phyloP scores from a whole-genome alignment of 768 basidiomycete species.

The Lenzites betulinus region DNA sequence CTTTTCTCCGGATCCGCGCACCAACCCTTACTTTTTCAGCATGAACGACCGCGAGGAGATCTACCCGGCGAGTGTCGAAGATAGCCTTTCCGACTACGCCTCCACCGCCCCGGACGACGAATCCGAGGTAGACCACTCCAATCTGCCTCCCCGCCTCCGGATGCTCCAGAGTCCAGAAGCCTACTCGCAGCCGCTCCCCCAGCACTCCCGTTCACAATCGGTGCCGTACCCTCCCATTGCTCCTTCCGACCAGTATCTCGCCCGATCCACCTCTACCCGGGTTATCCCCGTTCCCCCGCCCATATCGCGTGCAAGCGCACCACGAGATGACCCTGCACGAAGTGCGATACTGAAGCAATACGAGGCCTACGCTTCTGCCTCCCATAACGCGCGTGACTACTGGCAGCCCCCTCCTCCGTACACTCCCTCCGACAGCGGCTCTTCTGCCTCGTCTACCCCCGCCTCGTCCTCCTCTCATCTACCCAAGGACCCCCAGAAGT shows the following conservation, averaged over 20 bases:
- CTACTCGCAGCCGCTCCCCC: neutral
- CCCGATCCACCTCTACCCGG: conserved; percentile 13
- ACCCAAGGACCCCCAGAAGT: conserved; percentile 2
- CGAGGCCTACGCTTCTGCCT: conserved; percentile 10
- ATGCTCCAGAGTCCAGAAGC: conserved; percentile 1
- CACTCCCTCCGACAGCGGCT: conserved; percentile 17
- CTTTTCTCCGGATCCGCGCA: conserved; percentile 36
- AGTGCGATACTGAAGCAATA: neutral
- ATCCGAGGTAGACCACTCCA: conserved; percentile 18
- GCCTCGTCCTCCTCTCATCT: conserved; percentile 16
- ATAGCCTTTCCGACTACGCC: conserved; percentile 20
- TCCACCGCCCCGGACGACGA: conserved; percentile 15
- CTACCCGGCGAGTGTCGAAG: conserved; percentile 19
- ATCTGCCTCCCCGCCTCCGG: conserved; percentile 19
- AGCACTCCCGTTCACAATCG: conserved; percentile 14
- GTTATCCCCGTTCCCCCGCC: conserved; percentile 19
- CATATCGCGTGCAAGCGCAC: conserved; percentile 8
- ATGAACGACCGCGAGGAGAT: conserved; percentile 32
- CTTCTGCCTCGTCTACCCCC: conserved; percentile 18
- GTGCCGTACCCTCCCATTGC: conserved; percentile 9
- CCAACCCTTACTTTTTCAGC: conserved; percentile 33
- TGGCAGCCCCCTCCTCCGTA: conserved; percentile 24
- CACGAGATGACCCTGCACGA: conserved; percentile 6
- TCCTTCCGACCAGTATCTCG: conserved; percentile 4
- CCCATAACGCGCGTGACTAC: conserved; percentile 6